A percentile compares a stretch with the other conserved stretches of the same genome.
These are phyloP conservation scores for Hyphochytrium catenoides DNA, from an alignment of 352 stramenopile species.

Conservation along the genomic window DNA sequence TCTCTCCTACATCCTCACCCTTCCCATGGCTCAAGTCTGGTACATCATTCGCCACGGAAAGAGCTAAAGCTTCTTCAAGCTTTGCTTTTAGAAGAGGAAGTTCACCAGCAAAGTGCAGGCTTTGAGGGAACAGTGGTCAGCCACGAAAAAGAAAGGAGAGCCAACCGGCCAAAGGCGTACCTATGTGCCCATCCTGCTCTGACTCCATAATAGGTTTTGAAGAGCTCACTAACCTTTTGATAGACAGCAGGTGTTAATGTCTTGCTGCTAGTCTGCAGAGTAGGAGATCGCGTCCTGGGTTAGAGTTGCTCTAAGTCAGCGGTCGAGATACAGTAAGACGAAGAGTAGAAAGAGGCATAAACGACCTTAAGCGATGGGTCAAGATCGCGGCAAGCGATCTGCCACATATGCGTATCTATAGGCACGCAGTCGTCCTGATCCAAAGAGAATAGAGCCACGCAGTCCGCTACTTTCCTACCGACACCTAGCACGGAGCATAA, in stretches of 20 bases:
- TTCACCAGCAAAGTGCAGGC: too few species aligned
- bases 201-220: slow-evolving; percentile 60
- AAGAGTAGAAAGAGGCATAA: not conserved
- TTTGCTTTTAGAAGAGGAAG: too few species aligned
- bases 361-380: slow-evolving; percentile 11
- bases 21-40: too few species aligned
- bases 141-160: too few species aligned
- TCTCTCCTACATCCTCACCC: too few species aligned
- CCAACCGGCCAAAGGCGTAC: slow-evolving; percentile 16
- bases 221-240: slow-evolving; percentile 68
- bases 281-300: too few species aligned
- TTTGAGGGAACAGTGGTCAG: too few species aligned
- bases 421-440: slow-evolving; percentile 75
- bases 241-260: slow-evolving; percentile 61
- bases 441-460: slow-evolving; percentile 86
- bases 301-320: not conserved
- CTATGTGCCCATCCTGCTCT: slow-evolving; percentile 78
- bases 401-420: slow-evolving; percentile 89
- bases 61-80: too few species aligned
- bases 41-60: too few species aligned
- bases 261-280: slow-evolving; percentile 21
- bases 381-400: slow-evolving; percentile 71
- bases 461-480: slow-evolving; percentile 88
- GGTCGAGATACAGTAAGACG: not conserved
- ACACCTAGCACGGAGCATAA: slow-evolving; percentile 66